phyloP scores from a whole-genome alignment of 1,139 yeast genomes.

The Sugiyamaella neomexicana region DNA sequence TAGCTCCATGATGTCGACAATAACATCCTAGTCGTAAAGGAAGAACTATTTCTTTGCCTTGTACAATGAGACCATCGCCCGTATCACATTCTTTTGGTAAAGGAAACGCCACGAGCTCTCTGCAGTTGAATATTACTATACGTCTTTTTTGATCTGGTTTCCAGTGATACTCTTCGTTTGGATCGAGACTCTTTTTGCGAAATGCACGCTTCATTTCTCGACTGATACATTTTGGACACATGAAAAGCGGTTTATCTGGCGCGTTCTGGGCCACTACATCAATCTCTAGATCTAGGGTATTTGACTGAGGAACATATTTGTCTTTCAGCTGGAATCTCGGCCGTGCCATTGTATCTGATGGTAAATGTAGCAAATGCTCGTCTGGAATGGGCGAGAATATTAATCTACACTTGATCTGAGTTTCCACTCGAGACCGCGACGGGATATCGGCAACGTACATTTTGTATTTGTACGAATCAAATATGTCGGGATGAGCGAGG shows the following conservation, averaged over 20 bases:
- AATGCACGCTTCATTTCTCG: conserved; percentile 93
- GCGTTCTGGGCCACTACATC: conserved; percentile 44
- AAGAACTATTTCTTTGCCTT: conserved; percentile 58
- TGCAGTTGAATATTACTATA: conserved; percentile 87
- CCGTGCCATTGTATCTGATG: conserved; percentile 83
- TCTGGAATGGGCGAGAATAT: conserved; percentile 71
- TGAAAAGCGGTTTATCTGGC: conserved; percentile 58
- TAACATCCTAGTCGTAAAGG: conserved; percentile 91
- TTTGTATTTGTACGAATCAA: conserved; percentile 48
- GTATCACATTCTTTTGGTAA: conserved; percentile 29
- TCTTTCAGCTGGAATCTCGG: conserved; percentile 66
- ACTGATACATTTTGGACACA: conserved; percentile 84
- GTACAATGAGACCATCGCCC: conserved; percentile 27
- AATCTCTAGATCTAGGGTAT: conserved; percentile 39
- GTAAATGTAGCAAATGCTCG: conserved; percentile 69
- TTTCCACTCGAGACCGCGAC: conserved; percentile 83
- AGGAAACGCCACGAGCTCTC: conserved; percentile 78
- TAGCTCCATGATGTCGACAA: conserved; percentile 89
- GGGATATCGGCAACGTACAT: conserved; percentile 67
- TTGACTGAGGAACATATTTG: conserved; percentile 38
- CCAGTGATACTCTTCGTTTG: conserved; percentile 73
- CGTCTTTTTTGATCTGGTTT: conserved; percentile 64
- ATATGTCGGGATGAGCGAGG: conserved; percentile 10
- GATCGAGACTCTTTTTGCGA: conserved; percentile 64
- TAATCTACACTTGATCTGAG: conserved; percentile 80